Conservation (phyloP, 1,284 basidiomycete species). For the Xerocomus nothofagi region DNA sequence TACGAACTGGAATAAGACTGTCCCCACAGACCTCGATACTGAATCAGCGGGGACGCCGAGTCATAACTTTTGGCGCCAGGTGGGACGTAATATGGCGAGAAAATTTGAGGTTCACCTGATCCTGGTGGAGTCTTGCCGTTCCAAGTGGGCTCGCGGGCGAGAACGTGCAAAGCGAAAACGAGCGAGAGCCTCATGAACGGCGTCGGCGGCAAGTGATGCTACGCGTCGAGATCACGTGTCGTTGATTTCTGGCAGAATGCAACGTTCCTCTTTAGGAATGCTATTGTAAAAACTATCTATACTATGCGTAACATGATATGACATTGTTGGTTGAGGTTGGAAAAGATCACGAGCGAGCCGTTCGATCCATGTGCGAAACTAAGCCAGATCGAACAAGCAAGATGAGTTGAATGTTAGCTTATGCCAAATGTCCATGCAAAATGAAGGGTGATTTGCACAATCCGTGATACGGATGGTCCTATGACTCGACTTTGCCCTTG, state of each 20-base stretch:
- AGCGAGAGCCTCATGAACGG: conserved; percentile 10
- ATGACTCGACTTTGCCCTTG: conserved; percentile 66
- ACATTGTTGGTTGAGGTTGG: conserved; percentile 27
- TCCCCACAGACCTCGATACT: conserved; percentile 60
- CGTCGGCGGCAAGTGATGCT: conserved; percentile 15
- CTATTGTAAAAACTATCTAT: conserved; percentile 38
- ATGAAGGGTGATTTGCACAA: conserved; percentile 22
- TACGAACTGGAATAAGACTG: conserved; percentile 52
- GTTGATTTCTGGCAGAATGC: conserved; percentile 18
- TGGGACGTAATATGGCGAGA: conserved; percentile 70
- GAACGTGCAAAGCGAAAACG: conserved; percentile 3
- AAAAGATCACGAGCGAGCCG: conserved; percentile 26
- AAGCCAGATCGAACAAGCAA: conserved; percentile 27
- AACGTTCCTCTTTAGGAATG: conserved; percentile 30
- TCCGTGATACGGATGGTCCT: conserved; percentile 38
- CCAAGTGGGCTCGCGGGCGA: conserved; percentile 52
- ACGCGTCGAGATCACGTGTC: conserved; percentile 28
- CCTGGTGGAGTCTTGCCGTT: conserved; percentile 60
- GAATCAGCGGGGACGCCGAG: conserved; percentile 61
- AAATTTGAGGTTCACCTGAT: conserved; percentile 45
- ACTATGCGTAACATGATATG: conserved; percentile 36
- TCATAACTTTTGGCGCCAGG: conserved; percentile 70
- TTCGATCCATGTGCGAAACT: conserved; percentile 31
- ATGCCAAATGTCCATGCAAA: conserved; percentile 33
- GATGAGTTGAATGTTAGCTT: conserved; percentile 33